These are phyloP conservation scores for Ceratocystis ficicola DNA, from an alignment of 2,329 filamentous ascomycete species.

Conservation along the genomic window DNA sequence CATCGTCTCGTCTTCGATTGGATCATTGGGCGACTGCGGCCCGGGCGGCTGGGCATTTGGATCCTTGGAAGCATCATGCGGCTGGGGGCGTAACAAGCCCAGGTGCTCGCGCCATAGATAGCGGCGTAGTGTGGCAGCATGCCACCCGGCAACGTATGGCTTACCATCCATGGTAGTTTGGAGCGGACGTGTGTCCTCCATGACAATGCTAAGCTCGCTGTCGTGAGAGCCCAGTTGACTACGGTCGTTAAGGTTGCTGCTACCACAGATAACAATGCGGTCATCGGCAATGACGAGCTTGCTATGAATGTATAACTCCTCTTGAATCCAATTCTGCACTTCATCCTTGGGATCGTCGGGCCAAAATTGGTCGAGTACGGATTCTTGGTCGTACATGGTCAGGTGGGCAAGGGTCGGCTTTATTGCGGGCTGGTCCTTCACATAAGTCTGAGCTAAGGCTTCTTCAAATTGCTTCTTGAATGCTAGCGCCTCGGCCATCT, in stretches of 20 bases:
- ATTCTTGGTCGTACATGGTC: slow-evolving; percentile 52
- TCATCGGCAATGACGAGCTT: slow-evolving; percentile 89
- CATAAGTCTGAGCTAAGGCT: slow-evolving; percentile 27
- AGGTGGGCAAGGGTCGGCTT: slow-evolving; percentile 53
- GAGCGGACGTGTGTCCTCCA: slow-evolving; percentile 67
- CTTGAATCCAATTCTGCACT: slow-evolving; percentile 80
- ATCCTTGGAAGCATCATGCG: slow-evolving; percentile 53
- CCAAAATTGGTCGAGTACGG: slow-evolving; percentile 59
- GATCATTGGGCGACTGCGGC: slow-evolving; percentile 53
- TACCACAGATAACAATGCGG: slow-evolving; percentile 69
- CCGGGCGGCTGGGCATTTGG: slow-evolving; percentile 62
- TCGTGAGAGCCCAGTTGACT: slow-evolving; percentile 81
- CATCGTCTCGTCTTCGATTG: slow-evolving; percentile 46
- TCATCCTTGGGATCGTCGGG: slow-evolving; percentile 66
- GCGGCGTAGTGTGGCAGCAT: slow-evolving; percentile 67
- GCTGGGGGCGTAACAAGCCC: slow-evolving; percentile 64
- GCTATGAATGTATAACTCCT: slow-evolving; percentile 89
- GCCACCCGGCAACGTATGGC: slow-evolving; percentile 64
- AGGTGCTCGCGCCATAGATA: slow-evolving; percentile 87
- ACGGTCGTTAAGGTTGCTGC: slow-evolving; percentile 84
- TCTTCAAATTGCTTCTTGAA: slow-evolving; percentile 30
- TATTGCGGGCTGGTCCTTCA: slow-evolving; percentile 25
- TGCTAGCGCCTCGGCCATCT: slow-evolving; percentile 40
- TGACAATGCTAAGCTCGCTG: slow-evolving; percentile 78
- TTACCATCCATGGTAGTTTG: slow-evolving; percentile 66